Percentiles rank a stretch among this genome's conserved stretches.
These are phyloP conservation scores for Calamus simplicifolius DNA, from an alignment of 176 grass and related monocot species.

Conservation along the genomic window DNA sequence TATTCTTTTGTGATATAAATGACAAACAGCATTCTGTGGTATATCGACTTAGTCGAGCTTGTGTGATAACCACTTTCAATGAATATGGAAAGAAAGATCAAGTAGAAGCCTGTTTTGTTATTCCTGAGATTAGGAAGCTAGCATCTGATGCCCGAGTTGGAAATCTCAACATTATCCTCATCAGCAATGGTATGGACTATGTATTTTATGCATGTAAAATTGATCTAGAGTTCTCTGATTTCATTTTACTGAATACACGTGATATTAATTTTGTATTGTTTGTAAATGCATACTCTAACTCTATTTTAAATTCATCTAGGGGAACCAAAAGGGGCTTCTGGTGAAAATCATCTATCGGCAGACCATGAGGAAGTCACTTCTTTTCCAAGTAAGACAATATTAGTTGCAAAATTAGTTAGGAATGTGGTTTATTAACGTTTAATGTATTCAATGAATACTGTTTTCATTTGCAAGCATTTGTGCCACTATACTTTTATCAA, in stretches of 20 bases:
- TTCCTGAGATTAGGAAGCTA: conserved; percentile 55
- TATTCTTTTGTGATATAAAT: conserved; percentile 1
- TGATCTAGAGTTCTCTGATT: too few species aligned
- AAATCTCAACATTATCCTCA: conserved; percentile 64
- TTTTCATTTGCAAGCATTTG: background rate
- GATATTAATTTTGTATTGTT: too few species aligned
- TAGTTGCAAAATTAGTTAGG: background rate
- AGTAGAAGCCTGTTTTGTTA: conserved; percentile 64
- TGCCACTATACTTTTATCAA: too few species aligned
- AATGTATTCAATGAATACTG: background rate
- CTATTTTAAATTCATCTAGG: conserved; percentile 5
- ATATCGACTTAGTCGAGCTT: conserved; percentile 46
- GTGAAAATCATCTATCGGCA: conserved; percentile 3
- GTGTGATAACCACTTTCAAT: conserved; percentile 45
- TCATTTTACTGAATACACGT: too few species aligned
- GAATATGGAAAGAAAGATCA: conserved; percentile 49
- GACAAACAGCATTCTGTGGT: conserved; percentile 44
- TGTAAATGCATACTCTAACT: too few species aligned
- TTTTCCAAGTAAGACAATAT: conserved; percentile 11
- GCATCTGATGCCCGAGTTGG: conserved; percentile 44
- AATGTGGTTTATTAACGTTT: background rate
- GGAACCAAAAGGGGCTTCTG: conserved; percentile 1
- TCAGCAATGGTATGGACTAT: conserved; percentile 42
- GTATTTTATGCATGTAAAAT: too few species aligned
- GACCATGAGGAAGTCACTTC: background rate